Evolutionary conservation across 2,329 filamentous ascomycete species (phyloP), one percentile per base, ranked within the genome.

Genomic region (Monilinia vaccinii-corymbosi): DNA sequence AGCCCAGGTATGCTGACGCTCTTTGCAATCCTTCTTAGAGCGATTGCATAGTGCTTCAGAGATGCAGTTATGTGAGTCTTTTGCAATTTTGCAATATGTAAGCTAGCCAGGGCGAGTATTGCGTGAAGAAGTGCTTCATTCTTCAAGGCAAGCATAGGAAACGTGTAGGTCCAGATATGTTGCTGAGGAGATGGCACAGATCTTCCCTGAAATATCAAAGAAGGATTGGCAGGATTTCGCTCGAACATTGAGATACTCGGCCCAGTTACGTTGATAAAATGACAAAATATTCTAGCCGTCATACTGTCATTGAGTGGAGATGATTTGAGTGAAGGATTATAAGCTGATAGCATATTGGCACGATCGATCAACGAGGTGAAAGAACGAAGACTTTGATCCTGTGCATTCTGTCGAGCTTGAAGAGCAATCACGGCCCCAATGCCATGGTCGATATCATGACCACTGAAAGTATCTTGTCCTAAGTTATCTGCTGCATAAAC

Each of bases 91-190:
- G 93, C 88, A 68, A 97, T 92, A 69, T 97, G 93, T 46, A 97
- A 75, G 72, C 89, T 93, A 28, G 88, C 87, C 40, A 97, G 73
- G 0, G 93, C 93, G 40, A 97, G 82, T 73, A 97, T 95, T 10
- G 92, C 89, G 70, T 97, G 93, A 23, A 97, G 80, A 0, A 97
- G 79, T 0, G 88, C 90, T n/a, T 91, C 89, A 67, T 97, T 84
- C 60, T 87, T 86, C 55, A 97, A 80, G 0, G 94, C 88, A 64
- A 93, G 83, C 62, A 92, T 82, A 0, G 93, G 92, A 66, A 97
- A 84, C 0, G 86, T 92, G 68, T 96, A 82, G 16, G 81, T 82
- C 83, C 84, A 87, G 28, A 85, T 79, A 62, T 84, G 82, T 67
- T 85, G 83, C 51, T 88, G 82, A 10, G 83, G 79, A 53, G 79